Base-by-base conservation (phyloP, 2,329 filamentous ascomycete genomes). In the Arthrobotrys conoides region DNA sequence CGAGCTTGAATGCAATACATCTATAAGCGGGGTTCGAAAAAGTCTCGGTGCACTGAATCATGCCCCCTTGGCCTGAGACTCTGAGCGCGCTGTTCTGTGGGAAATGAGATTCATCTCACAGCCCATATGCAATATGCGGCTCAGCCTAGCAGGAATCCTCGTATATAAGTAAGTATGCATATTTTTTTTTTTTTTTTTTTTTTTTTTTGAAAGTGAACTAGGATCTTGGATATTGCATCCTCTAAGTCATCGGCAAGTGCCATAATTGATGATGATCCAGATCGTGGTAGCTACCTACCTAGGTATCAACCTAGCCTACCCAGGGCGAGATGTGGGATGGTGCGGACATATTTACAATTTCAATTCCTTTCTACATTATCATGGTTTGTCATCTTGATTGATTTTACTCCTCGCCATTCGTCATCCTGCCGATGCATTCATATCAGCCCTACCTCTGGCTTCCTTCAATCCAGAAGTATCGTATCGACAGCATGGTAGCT, bases 171-270 rank as follows among this genome's bases (percentile, higher is more conserved):
- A n/a, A n/a, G n/a, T n/a, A n/a, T n/a, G n/a, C n/a, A n/a, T n/a
- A n/a, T n/a, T n/a, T n/a, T n/a, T n/a, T n/a, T n/a, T n/a, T n/a
- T n/a, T n/a, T n/a, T n/a, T n/a, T n/a, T n/a, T n/a, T n/a, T n/a
- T 30, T 36, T 69, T 65, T 24, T 30, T 57, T 18, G 46, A 59
- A 67, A 6, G 59, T 24, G 16, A 51, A 41, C 70, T 9, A 44
- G 61, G 61, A 66, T 72, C 48, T 48, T 33, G 18, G 38, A 48
- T 30, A 57, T 69, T 76, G 71, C 71, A 65, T 41, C 27, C 63
- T 76, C 70, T 64, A 76, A 65, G 65, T 38, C 65, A 57, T 68
- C 71, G 71, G 71, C 71, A 76, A 69, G 57, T 76, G 38, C 71
- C 64, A 68, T 48, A 57, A 57, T 67, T 57, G 64, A 48, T 38